Base-by-base conservation (phyloP, 129 eudicot species). In the Pulicaria dysenterica region DNA sequence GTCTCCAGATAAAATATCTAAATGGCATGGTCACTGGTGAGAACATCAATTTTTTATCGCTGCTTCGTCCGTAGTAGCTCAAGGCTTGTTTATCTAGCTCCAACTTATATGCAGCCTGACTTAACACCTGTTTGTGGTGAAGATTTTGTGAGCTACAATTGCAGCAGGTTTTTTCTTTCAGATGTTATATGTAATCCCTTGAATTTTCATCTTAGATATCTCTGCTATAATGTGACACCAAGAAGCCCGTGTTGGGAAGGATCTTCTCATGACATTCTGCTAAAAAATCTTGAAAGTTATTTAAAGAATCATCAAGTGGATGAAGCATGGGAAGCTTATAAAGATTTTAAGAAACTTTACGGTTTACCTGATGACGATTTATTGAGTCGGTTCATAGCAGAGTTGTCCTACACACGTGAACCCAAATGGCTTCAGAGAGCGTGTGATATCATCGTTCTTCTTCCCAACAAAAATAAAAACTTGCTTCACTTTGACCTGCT, bases 301-400 rank as follows among this genome's bases (percentile, higher is more conserved):
- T 31, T 94, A 80, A 84, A 66, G 34, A 83, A 79, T 65, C 88
- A 71, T 77, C 72, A 83, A 44, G 47, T 86, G 36, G 83, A 84
- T 62, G 91, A 84, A 78, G 97, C 95, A 31, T 90, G 91, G 91
- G 80, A 83, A 50, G 60, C 82, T 9, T 94, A 80, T 45, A 74
- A 67, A 19, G 86, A 81, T 80, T 86, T 87, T 70, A 90, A 64
- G 58, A 82, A 70, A 31, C 72, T 83, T 12, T 71, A 88, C 65
- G 97, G 99, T 45, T 84, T 80, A 58, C 97, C 97, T 10, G 72
- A 79, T 3, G 72, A 47, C 8, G 64, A 36, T 64, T 58, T 83
- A 58, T 9, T 88, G 69, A 71, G 74, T 57, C 69, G 73, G 81
- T 62, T 88, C 67, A 77, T 90, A 38, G 79, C 76, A 8, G 86